Base-by-base conservation (phyloP, 495 filamentous ascomycete genomes). In the Penicillium bovifimosum region DNA sequence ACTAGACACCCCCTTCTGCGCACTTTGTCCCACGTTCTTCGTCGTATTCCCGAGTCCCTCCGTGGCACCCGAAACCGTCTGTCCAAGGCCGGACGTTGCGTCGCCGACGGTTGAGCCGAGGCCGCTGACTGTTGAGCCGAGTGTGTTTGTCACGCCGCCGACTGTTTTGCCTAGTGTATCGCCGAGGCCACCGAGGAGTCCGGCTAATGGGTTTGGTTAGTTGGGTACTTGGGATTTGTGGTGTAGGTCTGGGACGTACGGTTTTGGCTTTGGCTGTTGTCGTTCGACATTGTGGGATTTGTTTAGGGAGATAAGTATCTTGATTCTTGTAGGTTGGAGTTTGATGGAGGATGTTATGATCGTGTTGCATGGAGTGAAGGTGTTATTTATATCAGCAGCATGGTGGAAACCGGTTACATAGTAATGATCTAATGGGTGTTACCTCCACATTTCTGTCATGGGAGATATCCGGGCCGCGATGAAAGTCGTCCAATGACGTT, bases 141-240 rank as follows among this genome's bases (percentile, higher is more conserved):
- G 33, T 7, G 67, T 70, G 54, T 67, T 62, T 33, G 67, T 69
- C 26, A 69, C 55, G 52, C 69, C 67, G 50, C 60, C 60, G 29
- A 73, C 65, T 20, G 70, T 73, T 36, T 68, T 65, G 41, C 68
- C 70, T 31, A 70, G 24, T 32, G 68, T 70, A 47, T 73, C 62
- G 48, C 61, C 60, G 11, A 73, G 41, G 18, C 67, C 67, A 24
- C 65, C 61, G 35, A 73, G 52, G 46, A 73, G 60, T 34, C 62
- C 61, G 48, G 57, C 60, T 42, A 27, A 16, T 3, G 8, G 9
- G 9, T 3, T 17, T 32, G 1, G 6, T 49, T 27, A 40, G 33
- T 29, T 18, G 26, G 17, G 36, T 0, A 17, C 6, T 32, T n/a
- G n/a, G 24, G 2, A 17, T 20, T 16, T 28, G 26, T 9, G 13